These are phyloP conservation scores for Exobasidium cylindrosporum DNA, from an alignment of 1,284 basidiomycete genomes.

Conservation along the genomic window DNA sequence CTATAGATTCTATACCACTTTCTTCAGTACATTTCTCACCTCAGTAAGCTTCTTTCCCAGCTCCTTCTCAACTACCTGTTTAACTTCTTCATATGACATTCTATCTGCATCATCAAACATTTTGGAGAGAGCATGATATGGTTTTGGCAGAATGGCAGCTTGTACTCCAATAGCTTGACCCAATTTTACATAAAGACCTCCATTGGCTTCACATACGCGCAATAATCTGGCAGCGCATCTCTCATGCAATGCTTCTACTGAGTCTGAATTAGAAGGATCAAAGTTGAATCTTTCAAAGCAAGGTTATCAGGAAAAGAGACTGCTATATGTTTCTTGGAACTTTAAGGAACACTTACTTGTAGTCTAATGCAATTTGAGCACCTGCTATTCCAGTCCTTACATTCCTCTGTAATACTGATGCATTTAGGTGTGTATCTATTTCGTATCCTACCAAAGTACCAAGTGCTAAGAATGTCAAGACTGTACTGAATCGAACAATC, in stretches of 20 bases:
- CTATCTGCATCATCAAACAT: conserved; percentile 46
- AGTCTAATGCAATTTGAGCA: conserved; percentile 40
- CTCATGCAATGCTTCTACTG: conserved; percentile 43
- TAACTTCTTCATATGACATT: conserved; percentile 28
- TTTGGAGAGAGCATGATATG: conserved; percentile 41
- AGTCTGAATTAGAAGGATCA: conserved; percentile 29
- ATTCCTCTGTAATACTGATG: conserved; percentile 27
- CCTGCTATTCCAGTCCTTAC: conserved; percentile 35
- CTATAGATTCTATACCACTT: too few relatives aligned
- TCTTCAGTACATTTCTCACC: conserved; percentile 11
- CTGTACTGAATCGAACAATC: neutral
- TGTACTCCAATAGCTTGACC: conserved; percentile 46
- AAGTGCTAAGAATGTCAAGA: neutral
- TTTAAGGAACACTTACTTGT: conserved; percentile 25
- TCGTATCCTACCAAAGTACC: conserved; percentile 9
- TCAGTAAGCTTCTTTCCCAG: conserved; percentile 33
- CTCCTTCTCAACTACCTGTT: conserved; percentile 35
- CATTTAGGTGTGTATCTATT: conserved; percentile 12
- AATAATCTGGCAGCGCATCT: conserved; percentile 38
- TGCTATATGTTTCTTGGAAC: too few relatives aligned
- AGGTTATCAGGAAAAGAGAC: neutral
- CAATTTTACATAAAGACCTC: conserved; percentile 44
- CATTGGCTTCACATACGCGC: conserved; percentile 42
- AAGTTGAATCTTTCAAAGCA: conserved; percentile 34
- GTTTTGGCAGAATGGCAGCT: conserved; percentile 43